phyloP scores from a whole-genome alignment of 106 monocot genomes.

The Dactylorhiza incarnata region DNA sequence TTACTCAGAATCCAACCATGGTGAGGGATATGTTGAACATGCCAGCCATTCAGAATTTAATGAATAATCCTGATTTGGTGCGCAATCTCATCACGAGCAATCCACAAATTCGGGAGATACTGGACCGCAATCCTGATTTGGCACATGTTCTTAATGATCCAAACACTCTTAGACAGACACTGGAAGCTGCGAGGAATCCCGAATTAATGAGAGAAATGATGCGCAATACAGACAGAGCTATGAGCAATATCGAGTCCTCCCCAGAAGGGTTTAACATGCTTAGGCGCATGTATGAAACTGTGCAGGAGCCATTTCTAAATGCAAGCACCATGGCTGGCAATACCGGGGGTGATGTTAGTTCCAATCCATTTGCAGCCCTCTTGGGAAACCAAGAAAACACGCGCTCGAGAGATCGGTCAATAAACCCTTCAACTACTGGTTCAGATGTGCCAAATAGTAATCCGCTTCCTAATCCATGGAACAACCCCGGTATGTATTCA shows the following conservation, averaged over 20 bases:
- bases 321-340: slow-evolving; percentile 86
- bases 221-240: slow-evolving; percentile 97
- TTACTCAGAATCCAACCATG: slow-evolving; percentile 82
- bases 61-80: slow-evolving; percentile 91
- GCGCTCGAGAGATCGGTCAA: slow-evolving; percentile 27
- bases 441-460: slow-evolving; percentile 42
- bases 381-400: slow-evolving; percentile 45
- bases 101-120: slow-evolving; percentile 93
- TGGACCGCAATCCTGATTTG: slow-evolving; percentile 93
- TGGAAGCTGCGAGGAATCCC: slow-evolving; percentile 92
- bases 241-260: slow-evolving; percentile 98
- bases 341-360: slow-evolving; percentile 26
- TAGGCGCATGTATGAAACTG: slow-evolving; percentile 94
- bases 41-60: slow-evolving; percentile 70
- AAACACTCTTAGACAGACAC: slow-evolving; percentile 72
- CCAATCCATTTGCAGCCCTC: slow-evolving; percentile 83
- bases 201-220: slow-evolving; percentile 99
- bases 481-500: slow-evolving; percentile 30
- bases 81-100: slow-evolving; percentile 89
- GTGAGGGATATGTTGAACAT: slow-evolving; percentile 94
- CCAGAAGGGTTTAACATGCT: slow-evolving; percentile 99
- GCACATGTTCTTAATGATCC: slow-evolving; percentile 96
- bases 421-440: slow-evolving; percentile 37
- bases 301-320: slow-evolving; percentile 97
- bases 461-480: slow-evolving; percentile 97